Evolutionary conservation across 2,329 filamentous ascomycete species (phyloP), one percentile per base, ranked within the genome.

Genomic region (Tothia fuscella): DNA sequence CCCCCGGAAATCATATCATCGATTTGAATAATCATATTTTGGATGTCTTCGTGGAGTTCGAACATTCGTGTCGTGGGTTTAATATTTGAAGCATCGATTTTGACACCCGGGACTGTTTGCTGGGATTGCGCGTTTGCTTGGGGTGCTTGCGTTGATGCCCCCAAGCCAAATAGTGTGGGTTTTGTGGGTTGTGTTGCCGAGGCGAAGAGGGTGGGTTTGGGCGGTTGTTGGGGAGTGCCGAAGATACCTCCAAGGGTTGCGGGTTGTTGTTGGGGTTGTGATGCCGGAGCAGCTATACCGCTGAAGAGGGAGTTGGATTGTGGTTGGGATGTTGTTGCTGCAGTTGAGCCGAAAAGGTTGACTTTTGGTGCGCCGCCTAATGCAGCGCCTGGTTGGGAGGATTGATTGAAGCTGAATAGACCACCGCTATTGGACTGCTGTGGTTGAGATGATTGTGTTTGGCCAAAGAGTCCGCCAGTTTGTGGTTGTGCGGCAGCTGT

Each of bases 11-110:
- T 89, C 49, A 80, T 76, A 44, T 75, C 74, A 60, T 98, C 89
- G 48, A 93, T 76, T 7, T 70, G 64, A 47, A 84, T 76, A 47
- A 98, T 82, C 50, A 85, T 67, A 47, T 78, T 75, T 55, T 93
- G 86, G 13, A 94, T 68, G 22, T 84, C 77, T 50, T 89, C 82
- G 46, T 83, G 77, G 21, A 94, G 78, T 59, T 94, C 89, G 56
- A 87, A 85, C 66, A 91, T 95, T 47, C 91, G 84, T 3, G 87
- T 94, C 0, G 88, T 93, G 13, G 82, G 81, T 40, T 86, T 78
- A 46, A 96, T 68, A 55, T 83, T 84, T 51, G 75, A 75, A 40
- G 83, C 63, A 59, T 91, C 83, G 52, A 93, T 82, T 53, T 82
- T 80, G 14, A 86, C 81, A 14, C 82, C 84, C 1, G 80, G 56